Evolutionary conservation across 305 asterid genomes (phyloP).

Genomic region (Fraxinus sp.): DNA sequence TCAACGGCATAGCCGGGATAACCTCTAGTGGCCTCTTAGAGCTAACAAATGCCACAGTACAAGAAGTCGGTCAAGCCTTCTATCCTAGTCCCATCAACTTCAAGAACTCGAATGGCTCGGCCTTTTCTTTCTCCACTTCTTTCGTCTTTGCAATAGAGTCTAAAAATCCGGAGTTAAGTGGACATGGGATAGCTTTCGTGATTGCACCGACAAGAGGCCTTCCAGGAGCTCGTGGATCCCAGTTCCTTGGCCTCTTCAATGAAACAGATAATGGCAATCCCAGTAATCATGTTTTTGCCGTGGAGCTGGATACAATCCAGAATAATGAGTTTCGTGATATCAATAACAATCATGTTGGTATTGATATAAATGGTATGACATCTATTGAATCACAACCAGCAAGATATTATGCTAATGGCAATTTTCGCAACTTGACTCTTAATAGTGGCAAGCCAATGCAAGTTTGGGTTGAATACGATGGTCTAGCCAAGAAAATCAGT

Average conservation of each 20-base stretch:
- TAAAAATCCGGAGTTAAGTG: conserved; percentile 35
- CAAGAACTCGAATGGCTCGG: conserved; percentile 35
- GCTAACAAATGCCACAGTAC: conserved; percentile 34
- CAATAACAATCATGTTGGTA: conserved; percentile 47
- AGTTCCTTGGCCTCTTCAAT: not conserved
- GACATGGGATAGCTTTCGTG: not conserved
- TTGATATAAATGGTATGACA: conserved; percentile 37
- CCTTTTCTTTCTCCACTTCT: conserved; percentile 43
- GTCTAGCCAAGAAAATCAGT: conserved; percentile 24
- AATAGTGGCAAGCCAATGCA: not conserved
- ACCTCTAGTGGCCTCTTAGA: conserved; percentile 29
- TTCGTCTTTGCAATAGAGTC: conserved; percentile 49
- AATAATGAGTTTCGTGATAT: conserved; percentile 34
- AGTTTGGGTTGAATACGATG: not conserved
- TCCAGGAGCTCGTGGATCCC: not conserved
- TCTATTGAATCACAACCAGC: conserved; percentile 27
- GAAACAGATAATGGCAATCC: not conserved
- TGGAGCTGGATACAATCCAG: conserved; percentile 48
- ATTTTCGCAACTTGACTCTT: conserved; percentile 30
- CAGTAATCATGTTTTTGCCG: conserved; percentile 28
- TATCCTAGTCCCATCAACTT: conserved; percentile 37
- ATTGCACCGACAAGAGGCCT: not conserved
- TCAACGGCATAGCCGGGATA: conserved; percentile 34
- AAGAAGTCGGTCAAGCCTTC: conserved; percentile 40
- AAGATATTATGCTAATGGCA: conserved; percentile 20